Evolutionary conservation across 1,284 basidiomycete species (phyloP), one percentile per base, ranked within the genome.

Genomic region (Bjerkandera adusta): DNA sequence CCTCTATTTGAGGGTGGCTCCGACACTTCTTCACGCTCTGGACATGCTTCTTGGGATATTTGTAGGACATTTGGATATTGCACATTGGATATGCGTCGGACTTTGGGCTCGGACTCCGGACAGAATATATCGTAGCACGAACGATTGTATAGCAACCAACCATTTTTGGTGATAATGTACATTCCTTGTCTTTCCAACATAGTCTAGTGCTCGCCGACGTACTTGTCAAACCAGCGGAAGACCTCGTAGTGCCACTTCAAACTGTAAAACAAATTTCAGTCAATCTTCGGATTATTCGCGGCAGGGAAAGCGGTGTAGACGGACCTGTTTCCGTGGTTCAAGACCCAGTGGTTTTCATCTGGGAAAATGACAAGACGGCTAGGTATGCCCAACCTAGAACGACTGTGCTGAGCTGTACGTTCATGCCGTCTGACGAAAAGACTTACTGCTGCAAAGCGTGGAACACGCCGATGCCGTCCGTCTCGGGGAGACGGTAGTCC

Each of bases 271-370:
- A 10, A 25, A 3, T 43, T 5, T 32, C 35, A 26, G n/a, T n/a
- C n/a, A n/a, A n/a, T n/a, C n/a, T n/a, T n/a, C n/a, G n/a, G n/a
- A n/a, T n/a, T n/a, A n/a, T n/a, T n/a, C n/a, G n/a, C n/a, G n/a
- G n/a, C n/a, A n/a, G n/a, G n/a, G n/a, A 8, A 33, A n/a, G 33
- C 29, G 8, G 15, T 25, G 27, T 29, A 21, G 4, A 6, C 68
- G 27, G 25, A 80, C 79, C 79, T 87, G 57, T 90, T 90, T 43
- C 82, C 83, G 52, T 84, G 83, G 47, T 88, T 78, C 49, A 87
- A 55, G 8, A 90, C 89, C 90, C 90, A 95, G 64, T 96, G 93
- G 59, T 96, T 96, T 71, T 97, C 94, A 58, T 92, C 85, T 0
- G 89, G 89, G 77, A 97, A 97, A 56, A 94, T 83, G 8, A 97